phyloP scores from a whole-genome alignment of 1,139 yeast genomes.

The Candida dubliniensis region DNA sequence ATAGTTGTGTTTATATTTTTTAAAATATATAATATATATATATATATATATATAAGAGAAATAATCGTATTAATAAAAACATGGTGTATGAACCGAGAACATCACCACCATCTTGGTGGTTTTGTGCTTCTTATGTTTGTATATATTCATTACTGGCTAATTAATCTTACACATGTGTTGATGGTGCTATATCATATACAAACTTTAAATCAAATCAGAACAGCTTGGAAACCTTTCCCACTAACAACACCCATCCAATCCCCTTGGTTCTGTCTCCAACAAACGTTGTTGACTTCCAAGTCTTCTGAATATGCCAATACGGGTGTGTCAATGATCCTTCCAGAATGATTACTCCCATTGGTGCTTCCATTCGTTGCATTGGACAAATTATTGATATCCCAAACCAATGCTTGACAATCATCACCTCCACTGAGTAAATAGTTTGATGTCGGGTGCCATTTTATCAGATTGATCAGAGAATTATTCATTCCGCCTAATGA shows the following conservation, averaged over 20 bases:
- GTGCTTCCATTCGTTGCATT: conserved; percentile 10
- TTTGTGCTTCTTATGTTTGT: not conserved
- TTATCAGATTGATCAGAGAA: conserved; percentile 64
- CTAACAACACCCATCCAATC: conserved; percentile 82
- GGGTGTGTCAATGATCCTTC: conserved; percentile 41
- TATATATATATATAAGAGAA: not conserved
- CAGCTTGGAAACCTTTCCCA: conserved; percentile 81
- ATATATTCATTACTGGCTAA: not conserved
- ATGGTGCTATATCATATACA: not conserved
- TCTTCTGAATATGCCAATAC: conserved; percentile 58
- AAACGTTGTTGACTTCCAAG: conserved; percentile 69
- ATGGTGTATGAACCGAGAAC: not conserved
- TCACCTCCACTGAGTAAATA: conserved; percentile 77
- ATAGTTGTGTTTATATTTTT: conserved; percentile 1
- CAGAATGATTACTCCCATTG: conserved; percentile 9
- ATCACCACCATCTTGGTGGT: too few relatives aligned
- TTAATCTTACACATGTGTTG: not conserved
- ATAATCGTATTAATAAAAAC: not conserved
- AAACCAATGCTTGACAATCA: conserved; percentile 84
- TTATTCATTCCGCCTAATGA: conserved; percentile 53
- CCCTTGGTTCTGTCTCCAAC: conserved; percentile 67
- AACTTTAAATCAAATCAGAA: conserved; percentile 32
- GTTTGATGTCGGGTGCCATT: conserved; percentile 82
- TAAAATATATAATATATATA: too few relatives aligned
- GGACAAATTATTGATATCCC: conserved; percentile 61